Evolutionary conservation across 768 basidiomycete genomes (phyloP), one percentile per base, ranked within the genome.

Genomic region (Lentinula lateritia): DNA sequence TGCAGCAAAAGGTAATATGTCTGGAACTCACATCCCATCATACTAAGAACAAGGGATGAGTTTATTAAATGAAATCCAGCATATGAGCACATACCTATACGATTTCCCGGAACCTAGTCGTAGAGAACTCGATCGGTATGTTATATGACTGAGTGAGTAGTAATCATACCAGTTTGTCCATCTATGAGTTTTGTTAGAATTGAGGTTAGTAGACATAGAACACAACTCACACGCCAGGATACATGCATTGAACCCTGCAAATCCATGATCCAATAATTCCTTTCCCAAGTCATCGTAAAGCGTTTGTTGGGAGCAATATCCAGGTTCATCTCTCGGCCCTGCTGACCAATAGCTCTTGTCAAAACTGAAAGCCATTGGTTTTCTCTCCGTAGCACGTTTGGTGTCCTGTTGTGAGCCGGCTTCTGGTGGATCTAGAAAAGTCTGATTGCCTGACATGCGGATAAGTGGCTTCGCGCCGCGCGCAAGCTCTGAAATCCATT

Each of bases 301-400:
- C 0, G 95, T 98, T 73, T 96, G 88, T 69, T 99, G 96, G 4
- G 90, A 93, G 66, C 94, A 95, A 70, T 98, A 98, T 13, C 82
- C 80, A 0, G 92, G 89, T 61, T 97, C 96, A 69, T 95, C 91
- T 67, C 92, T 81, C 9, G 90, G 81, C 0, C 95, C 93, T 13
- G 94, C 94, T 43, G 93, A 95, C 95, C 95, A 96, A 74, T 98
- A 98, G 59, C 90, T 92, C 82, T 95, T 96, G 83, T 98, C 96
- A 66, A 98, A 98, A 64, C 90, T 89, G 74, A 98, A 98, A 0
- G 83, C 74, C 85, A 95, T 90, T 6, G 88, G 83, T 78, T 91
- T 96, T 67, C 92, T 87, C 74, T 97, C 95, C 7, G 90, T 88
- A 16, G 93, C 91, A 69, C 92, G 90, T 68, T 91, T 92, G 18